Percentiles rank a stretch among this genome's conserved stretches.
These are phyloP conservation scores for Cyberlindnera euphorbiae DNA, from an alignment of 805 yeast species.

Conservation along the genomic window DNA sequence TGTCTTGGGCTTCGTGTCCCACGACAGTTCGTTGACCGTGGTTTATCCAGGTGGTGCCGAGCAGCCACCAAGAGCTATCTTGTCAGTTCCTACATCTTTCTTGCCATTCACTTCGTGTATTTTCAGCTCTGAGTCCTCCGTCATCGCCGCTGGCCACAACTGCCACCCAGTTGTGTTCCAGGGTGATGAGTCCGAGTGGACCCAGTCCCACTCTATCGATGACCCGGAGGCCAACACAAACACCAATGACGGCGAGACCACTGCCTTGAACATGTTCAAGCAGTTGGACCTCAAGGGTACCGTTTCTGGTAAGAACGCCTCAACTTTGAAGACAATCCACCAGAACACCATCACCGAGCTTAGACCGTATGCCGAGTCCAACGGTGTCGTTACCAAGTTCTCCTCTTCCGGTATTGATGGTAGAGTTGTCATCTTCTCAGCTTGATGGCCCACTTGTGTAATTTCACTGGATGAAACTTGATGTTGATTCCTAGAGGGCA, in stretches of 20 bases:
- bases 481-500: slow-evolving; percentile 20
- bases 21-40: slow-evolving; percentile 79
- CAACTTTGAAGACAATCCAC: slow-evolving; percentile 69
- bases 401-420: slow-evolving; percentile 89
- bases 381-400: slow-evolving; percentile 44
- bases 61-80: slow-evolving; percentile 56
- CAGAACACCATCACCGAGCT: slow-evolving; percentile 83
- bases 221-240: slow-evolving; percentile 51
- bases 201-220: slow-evolving; percentile 42
- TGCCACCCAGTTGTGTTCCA: slow-evolving; percentile 84
- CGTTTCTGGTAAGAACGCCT: slow-evolving; percentile 39
- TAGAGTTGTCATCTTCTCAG: slow-evolving; percentile 72
- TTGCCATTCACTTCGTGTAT: slow-evolving; percentile 78
- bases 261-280: slow-evolving; percentile 88
- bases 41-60: slow-evolving; percentile 72
- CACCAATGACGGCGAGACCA: slow-evolving; percentile 51
- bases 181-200: slow-evolving; percentile 63
- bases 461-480: slow-evolving; percentile 10
- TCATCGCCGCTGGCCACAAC: slow-evolving; percentile 88
- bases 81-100: slow-evolving; percentile 56
- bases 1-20: slow-evolving; percentile 74
- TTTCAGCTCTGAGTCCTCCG: slow-evolving; percentile 60
- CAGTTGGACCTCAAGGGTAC: slow-evolving; percentile 94
- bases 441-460: slow-evolving; percentile 26
- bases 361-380: slow-evolving; percentile 39